Conservation (phyloP, 352 stramenopile species). For the Stephanocyclus meneghinianus region DNA sequence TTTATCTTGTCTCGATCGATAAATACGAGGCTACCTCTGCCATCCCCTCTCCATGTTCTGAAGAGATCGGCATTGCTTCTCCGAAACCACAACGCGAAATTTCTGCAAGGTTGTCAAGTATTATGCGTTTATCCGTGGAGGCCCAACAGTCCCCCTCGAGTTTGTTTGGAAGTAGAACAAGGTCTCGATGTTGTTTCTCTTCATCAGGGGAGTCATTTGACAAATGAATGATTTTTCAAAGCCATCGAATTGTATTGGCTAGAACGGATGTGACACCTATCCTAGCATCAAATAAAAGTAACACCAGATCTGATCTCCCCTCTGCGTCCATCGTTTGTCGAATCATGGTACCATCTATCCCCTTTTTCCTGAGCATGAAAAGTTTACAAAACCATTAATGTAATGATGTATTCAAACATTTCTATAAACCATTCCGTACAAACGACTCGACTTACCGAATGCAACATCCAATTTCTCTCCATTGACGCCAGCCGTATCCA, state of each 20-base stretch:
- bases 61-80: conserved; percentile 75
- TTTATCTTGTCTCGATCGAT: conserved; percentile 61
- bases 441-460: conserved; percentile 23
- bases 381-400: not conserved
- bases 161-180: conserved; percentile 80
- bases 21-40: conserved; percentile 75
- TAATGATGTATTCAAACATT: not conserved
- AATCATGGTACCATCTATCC: conserved; percentile 72
- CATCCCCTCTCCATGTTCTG: conserved; percentile 76
- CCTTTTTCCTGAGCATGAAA: conserved; percentile 4
- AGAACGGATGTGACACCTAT: conserved; percentile 69
- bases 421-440: not conserved
- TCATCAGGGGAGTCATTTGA: conserved; percentile 14
- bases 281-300: conserved; percentile 78
- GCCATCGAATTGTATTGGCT: conserved; percentile 65
- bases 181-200: conserved; percentile 28
- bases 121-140: conserved; percentile 41
- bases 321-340: conserved; percentile 73
- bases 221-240: conserved; percentile 59
- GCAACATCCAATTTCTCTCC: conserved; percentile 68
- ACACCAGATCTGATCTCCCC: conserved; percentile 64
- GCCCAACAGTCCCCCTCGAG: conserved; percentile 74
- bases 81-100: conserved; percentile 68
- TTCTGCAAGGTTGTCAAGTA: conserved; percentile 72
- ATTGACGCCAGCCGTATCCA: conserved; percentile 83